Conservation (phyloP, 352 stramenopile species). For the Hyaloperonospora brassicae region DNA sequence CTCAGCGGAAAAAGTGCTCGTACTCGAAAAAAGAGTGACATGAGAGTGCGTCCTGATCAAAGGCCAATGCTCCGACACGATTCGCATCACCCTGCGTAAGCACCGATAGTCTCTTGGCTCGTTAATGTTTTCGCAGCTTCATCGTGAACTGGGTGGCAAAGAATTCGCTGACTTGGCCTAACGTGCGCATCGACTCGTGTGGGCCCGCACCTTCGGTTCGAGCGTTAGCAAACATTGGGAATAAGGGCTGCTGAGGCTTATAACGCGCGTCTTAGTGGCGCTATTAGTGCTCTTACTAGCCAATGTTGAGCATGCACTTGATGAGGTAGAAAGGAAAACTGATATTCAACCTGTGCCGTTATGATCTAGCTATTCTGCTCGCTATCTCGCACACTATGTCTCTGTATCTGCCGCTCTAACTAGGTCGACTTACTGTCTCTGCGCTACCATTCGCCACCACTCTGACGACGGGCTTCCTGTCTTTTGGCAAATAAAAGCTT, state of each 20-base stretch:
- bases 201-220: constrained; percentile 94
- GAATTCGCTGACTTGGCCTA: constrained; percentile 46
- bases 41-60: constrained; percentile 84
- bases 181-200: constrained; percentile 89
- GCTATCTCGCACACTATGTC: too few relatives aligned
- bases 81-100: constrained; percentile 91
- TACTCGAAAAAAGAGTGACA: constrained; percentile 97
- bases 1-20: constrained; percentile 11
- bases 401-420: too few relatives aligned
- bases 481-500: too few relatives aligned
- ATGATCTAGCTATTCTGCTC: too few relatives aligned
- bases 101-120: constrained; percentile 89
- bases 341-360: too few relatives aligned
- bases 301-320: too few relatives aligned
- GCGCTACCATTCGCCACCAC: too few relatives aligned
- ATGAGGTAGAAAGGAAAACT: too few relatives aligned
- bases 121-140: constrained; percentile 97
- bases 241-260: constrained; percentile 90
- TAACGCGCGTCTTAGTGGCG: constrained; percentile 88
- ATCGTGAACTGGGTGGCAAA: constrained; percentile 94
- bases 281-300: too few relatives aligned
- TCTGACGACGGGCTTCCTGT: too few relatives aligned
- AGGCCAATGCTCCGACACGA: constrained; percentile 95
- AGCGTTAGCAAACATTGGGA: constrained; percentile 92
- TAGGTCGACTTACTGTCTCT: too few relatives aligned